phyloP scores from a whole-genome alignment of 1,284 basidiomycete genomes.

The Wallemia ichthyophaga region DNA sequence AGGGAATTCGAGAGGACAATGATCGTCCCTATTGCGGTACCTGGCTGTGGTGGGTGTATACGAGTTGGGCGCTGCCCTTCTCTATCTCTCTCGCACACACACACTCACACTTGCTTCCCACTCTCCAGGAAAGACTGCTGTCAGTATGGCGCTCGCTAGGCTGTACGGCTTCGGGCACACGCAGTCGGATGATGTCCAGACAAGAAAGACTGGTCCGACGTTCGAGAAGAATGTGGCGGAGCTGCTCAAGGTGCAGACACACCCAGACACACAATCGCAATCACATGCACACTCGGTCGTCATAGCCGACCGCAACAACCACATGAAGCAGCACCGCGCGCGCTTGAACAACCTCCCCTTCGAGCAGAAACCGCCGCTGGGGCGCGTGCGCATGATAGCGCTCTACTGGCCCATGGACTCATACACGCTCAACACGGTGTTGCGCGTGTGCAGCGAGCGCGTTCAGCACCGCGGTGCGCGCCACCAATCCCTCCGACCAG shows the following conservation, averaged over 20 bases:
- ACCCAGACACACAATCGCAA: too few species aligned
- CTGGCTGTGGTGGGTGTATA: conserved; percentile 58
- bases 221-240: conserved; percentile 48
- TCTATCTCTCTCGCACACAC: too few species aligned
- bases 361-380: conserved; percentile 16
- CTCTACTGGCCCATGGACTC: conserved; percentile 40
- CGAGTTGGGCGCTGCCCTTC: too few species aligned
- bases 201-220: conserved; percentile 40
- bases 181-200: conserved; percentile 65
- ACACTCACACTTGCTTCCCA: too few species aligned
- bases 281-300: too few species aligned
- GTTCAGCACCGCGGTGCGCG: conserved; percentile 41
- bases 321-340: conserved; percentile 40
- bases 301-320: conserved; percentile 80
- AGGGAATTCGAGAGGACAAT: conserved; percentile 39
- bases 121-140: conserved; percentile 70
- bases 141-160: conserved; percentile 43
- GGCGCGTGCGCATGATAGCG: conserved; percentile 34
- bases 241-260: conserved; percentile 24
- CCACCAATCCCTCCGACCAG: conserved; percentile 48
- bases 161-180: conserved; percentile 64
- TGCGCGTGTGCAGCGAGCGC: conserved; percentile 45
- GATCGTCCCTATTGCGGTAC: conserved; percentile 64
- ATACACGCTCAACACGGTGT: conserved; percentile 23
- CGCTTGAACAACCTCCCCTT: conserved; percentile 28